Conservation (phyloP, 139 green algal species). For the Gonium pectorale region DNA sequence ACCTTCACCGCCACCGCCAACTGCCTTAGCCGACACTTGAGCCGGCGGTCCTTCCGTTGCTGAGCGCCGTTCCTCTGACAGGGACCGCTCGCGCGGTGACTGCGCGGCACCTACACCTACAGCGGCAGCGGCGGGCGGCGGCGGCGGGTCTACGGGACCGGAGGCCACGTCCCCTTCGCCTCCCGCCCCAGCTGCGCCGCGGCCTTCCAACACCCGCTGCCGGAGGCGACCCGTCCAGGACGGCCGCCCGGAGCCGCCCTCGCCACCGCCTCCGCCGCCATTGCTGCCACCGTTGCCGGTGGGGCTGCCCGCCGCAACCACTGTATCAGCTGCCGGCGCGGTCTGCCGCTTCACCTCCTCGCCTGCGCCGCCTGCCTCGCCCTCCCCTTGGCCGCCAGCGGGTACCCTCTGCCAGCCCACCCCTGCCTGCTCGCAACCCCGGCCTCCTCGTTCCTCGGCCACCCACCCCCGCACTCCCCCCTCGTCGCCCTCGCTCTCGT, state of each 20-base stretch:
- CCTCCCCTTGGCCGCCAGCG: neutral
- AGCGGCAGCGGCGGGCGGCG: no score
- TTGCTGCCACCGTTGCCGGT: neutral
- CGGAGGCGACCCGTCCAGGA: constrained; percentile 11
- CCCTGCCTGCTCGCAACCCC: neutral
- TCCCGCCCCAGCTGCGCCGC: neutral
- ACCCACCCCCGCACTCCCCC: neutral
- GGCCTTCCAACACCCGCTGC: neutral
- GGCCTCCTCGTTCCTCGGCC: neutral
- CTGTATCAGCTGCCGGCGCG: neutral
- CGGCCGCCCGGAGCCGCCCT: neutral
- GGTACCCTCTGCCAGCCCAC: neutral
- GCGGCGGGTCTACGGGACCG: no score
- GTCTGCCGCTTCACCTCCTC: no score
- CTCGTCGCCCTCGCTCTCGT: neutral
- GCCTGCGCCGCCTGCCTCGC: no score
- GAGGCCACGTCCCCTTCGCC: no score
- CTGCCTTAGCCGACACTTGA: no score
- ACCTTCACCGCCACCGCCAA: no score
- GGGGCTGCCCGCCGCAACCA: neutral
- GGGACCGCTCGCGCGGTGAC: no score
- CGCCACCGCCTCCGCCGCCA: neutral
- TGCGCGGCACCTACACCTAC: no score
- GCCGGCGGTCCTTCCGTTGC: no score
- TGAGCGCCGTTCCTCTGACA: no score